Conservation (phyloP, 1,284 basidiomycete genomes). For the Irpex rosettiformis region DNA sequence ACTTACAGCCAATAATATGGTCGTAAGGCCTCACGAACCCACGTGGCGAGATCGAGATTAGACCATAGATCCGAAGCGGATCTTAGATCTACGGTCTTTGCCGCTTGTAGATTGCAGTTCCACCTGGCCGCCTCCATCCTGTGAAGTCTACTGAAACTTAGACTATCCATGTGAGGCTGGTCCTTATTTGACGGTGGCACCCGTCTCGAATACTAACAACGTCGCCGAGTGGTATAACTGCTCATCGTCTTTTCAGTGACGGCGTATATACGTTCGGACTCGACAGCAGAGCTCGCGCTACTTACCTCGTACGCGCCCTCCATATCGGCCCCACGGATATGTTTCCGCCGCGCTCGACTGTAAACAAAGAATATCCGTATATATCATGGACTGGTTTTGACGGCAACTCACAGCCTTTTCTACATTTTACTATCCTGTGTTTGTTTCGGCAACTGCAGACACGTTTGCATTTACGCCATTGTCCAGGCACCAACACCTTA, state of each 20-base stretch:
- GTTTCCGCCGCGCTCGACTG: neutral
- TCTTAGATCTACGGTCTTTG: neutral
- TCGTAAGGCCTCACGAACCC: neutral
- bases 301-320: neutral
- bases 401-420: neutral
- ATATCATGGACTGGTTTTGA: neutral
- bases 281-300: too few relatives aligned
- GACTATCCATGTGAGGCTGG: too few relatives aligned
- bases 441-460: too few relatives aligned
- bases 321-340: neutral
- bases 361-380: neutral
- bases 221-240: neutral
- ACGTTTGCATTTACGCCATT: too few relatives aligned
- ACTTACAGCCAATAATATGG: neutral
- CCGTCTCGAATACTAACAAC: neutral
- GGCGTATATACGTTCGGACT: too few relatives aligned
- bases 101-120: too few relatives aligned
- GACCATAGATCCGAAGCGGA: neutral
- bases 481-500: too few relatives aligned
- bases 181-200: neutral
- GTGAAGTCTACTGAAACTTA: too few relatives aligned
- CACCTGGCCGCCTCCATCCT: too few relatives aligned
- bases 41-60: neutral
- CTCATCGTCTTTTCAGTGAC: too few relatives aligned
- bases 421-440: neutral